Evolutionary conservation across 1,139 yeast genomes (phyloP).

Genomic region (Taiozyma sp.): DNA sequence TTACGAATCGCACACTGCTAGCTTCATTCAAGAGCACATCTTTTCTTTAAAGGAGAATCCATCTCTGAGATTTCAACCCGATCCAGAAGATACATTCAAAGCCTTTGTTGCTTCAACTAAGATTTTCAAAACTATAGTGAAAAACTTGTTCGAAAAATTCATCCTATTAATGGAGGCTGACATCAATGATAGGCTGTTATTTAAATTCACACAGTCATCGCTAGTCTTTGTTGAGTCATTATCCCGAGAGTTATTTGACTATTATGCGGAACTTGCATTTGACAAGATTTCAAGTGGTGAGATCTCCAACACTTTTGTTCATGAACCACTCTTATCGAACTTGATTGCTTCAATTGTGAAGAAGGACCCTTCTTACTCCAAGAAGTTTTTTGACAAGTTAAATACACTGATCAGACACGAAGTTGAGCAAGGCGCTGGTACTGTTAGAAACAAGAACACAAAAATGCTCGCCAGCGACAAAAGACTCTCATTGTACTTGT

Average conservation of each 20-base stretch:
- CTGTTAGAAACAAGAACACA: constrained; percentile 55
- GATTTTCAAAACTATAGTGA: constrained; percentile 60
- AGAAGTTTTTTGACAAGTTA: constrained; percentile 24
- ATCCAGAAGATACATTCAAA: constrained; percentile 40
- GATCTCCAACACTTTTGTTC: constrained; percentile 54
- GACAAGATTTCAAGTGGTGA: constrained; percentile 52
- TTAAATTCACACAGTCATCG: constrained; percentile 56
- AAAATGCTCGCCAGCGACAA: constrained; percentile 77
- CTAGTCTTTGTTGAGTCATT: constrained; percentile 66
- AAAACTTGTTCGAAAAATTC: constrained; percentile 53
- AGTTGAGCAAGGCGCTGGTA: constrained; percentile 82
- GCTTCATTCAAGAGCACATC: constrained; percentile 62
- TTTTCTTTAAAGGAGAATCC: constrained; percentile 39
- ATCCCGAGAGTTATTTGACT: constrained; percentile 54
- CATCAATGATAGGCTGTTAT: constrained; percentile 51
- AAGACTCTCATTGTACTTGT: constrained; percentile 67
- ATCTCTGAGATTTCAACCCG: constrained; percentile 28
- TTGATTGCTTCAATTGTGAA: constrained; percentile 40
- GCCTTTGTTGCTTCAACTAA: constrained; percentile 76
- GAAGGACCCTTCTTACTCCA: constrained; percentile 33
- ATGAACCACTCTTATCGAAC: constrained; percentile 46
- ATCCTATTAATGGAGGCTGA: constrained; percentile 66
- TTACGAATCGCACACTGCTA: constrained; percentile 41
- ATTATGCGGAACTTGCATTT: constrained; percentile 36
- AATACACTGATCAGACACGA: constrained; percentile 52